Conservation (phyloP, 1,139 yeast genomes). For the Candida sojae region DNA sequence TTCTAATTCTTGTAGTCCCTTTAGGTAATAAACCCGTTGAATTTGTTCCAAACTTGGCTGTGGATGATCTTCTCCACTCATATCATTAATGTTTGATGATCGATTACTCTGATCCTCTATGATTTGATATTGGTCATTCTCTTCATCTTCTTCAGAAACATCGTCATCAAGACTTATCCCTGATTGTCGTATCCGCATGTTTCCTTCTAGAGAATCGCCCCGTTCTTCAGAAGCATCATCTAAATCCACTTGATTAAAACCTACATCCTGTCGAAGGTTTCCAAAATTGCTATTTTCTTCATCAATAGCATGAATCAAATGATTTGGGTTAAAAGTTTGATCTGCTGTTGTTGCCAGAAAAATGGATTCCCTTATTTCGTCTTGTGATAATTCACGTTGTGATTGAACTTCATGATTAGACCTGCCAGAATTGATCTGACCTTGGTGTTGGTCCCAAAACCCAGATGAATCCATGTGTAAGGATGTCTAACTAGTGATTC, state of each 20-base stretch:
- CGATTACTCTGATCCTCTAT: conserved; percentile 5
- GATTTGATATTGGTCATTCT: conserved; percentile 1
- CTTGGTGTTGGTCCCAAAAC: conserved; percentile 25
- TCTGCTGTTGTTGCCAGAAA: conserved; percentile 19
- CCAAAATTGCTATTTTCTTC: conserved; percentile 17
- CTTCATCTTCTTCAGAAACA: conserved; percentile 4
- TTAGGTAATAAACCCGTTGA: conserved; percentile 43
- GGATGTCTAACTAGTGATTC: no score
- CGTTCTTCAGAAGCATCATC: conserved; percentile 4
- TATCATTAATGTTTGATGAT: conserved; percentile 2
- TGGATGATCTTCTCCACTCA: neutral
- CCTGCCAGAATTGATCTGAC: neutral
- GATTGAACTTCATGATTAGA: conserved; percentile 33
- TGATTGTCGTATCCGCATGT: conserved; percentile 1
- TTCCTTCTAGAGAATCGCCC: neutral
- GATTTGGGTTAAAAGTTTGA: conserved; percentile 8
- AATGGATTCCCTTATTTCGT: conserved; percentile 37
- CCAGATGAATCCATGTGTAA: conserved; percentile 28
- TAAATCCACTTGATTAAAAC: neutral
- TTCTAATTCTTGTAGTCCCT: conserved; percentile 60
- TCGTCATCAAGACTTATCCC: conserved; percentile 6
- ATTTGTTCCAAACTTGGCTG: conserved; percentile 41
- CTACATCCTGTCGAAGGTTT: neutral
- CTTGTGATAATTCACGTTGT: conserved; percentile 35
- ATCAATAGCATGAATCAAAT: conserved; percentile 13